Evolutionary conservation across 31 red algal genomes (phyloP), one percentile per base, ranked within the genome.

Genomic region (Pterothamnion heteromorphum): DNA sequence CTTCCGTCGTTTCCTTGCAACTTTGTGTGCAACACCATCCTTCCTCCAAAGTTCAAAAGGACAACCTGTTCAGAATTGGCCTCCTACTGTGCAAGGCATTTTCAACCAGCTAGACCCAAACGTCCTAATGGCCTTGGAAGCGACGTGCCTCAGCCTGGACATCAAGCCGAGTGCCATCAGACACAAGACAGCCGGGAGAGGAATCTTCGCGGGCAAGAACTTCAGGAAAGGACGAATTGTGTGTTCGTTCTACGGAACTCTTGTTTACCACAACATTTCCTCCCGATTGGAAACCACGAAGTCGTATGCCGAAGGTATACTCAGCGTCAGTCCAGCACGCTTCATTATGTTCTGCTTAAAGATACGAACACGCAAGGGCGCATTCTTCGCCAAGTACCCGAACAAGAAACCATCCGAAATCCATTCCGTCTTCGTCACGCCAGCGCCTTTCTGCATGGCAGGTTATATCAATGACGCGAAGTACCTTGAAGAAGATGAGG

Each of bases 201-300:
- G 87, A 3, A 22, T 89, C 2, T 89, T 80, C 72, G 87, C 87
- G 4, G 43, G 33, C 5, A 3, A 5, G 3, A 20, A 39, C 0
- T 89, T 89, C 32, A 26, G 72, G 0, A 9, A 39, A 0, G n/a
- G n/a, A 0, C 18, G 9, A 39, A 4, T 26, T 14, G 72, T 89
- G n/a, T 80, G 57, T 3, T 72, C 3, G 43, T 89, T 71, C 9
- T 89, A 72, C 26, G 87, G 87, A 80, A 89, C 87, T 3, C 4
- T 89, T 3, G 87, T 74, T 2, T 89, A 89, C 3, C 2, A 89
- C 0, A 44, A 89, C n/a, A 9, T 89, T n/a, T 22, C 2, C 3
- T n/a, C 23, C 3, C 3, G 44, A 71, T 24, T 31, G 0, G 24
- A 22, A 39, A 14, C 2, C 4, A 2, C 44, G 4, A 78, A 78